Evolutionary conservation across 192 early-diverging fungal species (phyloP).

Genomic region (Backusella westeae): DNA sequence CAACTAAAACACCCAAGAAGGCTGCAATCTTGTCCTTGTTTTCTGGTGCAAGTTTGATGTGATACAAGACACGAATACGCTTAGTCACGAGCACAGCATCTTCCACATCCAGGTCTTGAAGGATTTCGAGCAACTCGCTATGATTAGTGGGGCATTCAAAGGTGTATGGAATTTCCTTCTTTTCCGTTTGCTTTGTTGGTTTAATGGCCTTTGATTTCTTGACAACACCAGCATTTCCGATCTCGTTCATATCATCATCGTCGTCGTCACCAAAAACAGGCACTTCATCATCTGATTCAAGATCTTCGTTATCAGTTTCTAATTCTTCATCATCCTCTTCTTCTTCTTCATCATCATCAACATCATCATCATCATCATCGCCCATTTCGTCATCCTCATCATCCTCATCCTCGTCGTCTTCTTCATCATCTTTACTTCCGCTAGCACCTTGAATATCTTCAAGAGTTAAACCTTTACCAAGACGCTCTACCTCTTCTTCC

Average conservation of each 20-base stretch:
- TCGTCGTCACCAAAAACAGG: slow-evolving; percentile 36
- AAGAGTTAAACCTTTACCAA: slow-evolving; percentile 34
- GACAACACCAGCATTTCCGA: slow-evolving; percentile 14
- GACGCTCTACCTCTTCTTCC: slow-evolving; percentile 35
- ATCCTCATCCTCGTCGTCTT: slow-evolving; percentile 28
- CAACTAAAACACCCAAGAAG: slow-evolving; percentile 66
- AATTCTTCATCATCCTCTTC: slow-evolving; percentile 42
- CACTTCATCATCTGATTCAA: slow-evolving; percentile 41
- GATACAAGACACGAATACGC: slow-evolving; percentile 81
- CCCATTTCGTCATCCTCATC: slow-evolving; percentile 26
- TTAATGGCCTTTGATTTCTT: background rate
- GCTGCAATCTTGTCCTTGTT: slow-evolving; percentile 74
- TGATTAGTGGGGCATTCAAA: slow-evolving; percentile 80
- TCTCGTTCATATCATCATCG: slow-evolving; percentile 52
- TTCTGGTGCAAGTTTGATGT: slow-evolving; percentile 75
- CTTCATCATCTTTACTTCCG: slow-evolving; percentile 21
- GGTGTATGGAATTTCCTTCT: slow-evolving; percentile 73
- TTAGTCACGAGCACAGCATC: slow-evolving; percentile 75
- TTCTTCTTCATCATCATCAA: slow-evolving; percentile 46
- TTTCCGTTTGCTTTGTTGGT: background rate
- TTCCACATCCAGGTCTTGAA: slow-evolving; percentile 58
- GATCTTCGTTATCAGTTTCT: slow-evolving; percentile 48
- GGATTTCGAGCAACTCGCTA: slow-evolving; percentile 63
- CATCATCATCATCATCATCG: slow-evolving; percentile 40
- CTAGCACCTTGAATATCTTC: slow-evolving; percentile 38